Conservation (phyloP, 495 filamentous ascomycete genomes). For the Beverwykella pulmonaria region DNA sequence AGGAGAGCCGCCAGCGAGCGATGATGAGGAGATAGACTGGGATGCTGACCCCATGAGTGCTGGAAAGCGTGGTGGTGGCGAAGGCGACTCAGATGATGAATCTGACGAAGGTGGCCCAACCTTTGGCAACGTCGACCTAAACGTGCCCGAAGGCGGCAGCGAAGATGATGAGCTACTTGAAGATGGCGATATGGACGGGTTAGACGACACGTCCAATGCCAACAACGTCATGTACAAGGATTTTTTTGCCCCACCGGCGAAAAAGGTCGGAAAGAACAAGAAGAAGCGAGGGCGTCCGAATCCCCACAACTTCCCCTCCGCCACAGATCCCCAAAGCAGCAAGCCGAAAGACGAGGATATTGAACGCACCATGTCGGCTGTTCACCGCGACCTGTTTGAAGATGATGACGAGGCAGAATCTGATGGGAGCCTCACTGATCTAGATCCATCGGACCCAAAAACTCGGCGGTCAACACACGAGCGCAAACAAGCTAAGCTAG, state of each 20-base stretch:
- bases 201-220: constrained; percentile 64
- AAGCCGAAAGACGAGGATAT: constrained; percentile 54
- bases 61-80: constrained; percentile 30
- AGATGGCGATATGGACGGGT: constrained; percentile 56
- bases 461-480: constrained; percentile 78
- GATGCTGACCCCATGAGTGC: constrained; percentile 64
- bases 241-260: constrained; percentile 83
- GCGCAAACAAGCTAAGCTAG: constrained; percentile 78
- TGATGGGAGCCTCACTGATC: constrained; percentile 37
- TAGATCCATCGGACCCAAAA: constrained; percentile 51
- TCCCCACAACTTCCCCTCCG: constrained; percentile 47
- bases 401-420: constrained; percentile 57
- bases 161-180: constrained; percentile 57
- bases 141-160: constrained; percentile 57
- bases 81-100: constrained; percentile 53
- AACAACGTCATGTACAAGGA: constrained; percentile 85
- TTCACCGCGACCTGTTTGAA: constrained; percentile 89
- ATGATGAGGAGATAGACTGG: constrained; percentile 87
- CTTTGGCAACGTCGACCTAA: constrained; percentile 68
- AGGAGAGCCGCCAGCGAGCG: constrained; percentile 66
- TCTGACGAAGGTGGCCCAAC: constrained; percentile 66
- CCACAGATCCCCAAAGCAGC: constrained; percentile 25
- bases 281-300: constrained; percentile 47
- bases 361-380: constrained; percentile 84
- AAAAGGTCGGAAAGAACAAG: constrained; percentile 62